Evolutionary conservation across 306 rosid species (phyloP), one percentile per base, ranked within the genome.

Genomic region (Castanea mollissima): DNA sequence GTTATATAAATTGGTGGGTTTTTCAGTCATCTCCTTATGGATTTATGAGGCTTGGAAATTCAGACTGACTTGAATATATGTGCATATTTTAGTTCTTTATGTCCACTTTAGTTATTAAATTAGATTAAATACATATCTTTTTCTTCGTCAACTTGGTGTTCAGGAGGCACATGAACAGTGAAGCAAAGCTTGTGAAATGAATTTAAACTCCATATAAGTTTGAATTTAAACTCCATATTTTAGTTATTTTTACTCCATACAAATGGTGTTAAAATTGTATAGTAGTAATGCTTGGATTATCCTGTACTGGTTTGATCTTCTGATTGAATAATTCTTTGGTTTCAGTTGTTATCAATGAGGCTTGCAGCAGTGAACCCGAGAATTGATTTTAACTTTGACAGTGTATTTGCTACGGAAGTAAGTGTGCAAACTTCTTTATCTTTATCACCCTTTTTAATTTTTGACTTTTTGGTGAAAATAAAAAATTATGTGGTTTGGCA

Each of bases 271-370:
- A 73, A 23, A 38, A 8, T 69, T 74, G 52, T 62, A 21, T 74
- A 23, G 34, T 64, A 38, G 21, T 49, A 76, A 74, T 54, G n/a
- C 82, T 68, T 71, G 62, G 58, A 75, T 74, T 31, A 21, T 79
- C 74, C 59, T 73, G 7, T 71, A 57, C 71, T 64, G 34, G 67
- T 58, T 5, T 74, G 80, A 74, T 86, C 80, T 74, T 67, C 81
- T 86, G 70, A 79, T 74, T 25, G 35, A 79, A 55, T 75, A 52
- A 27, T 51, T 20, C 67, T 79, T 49, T 80, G 80, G 49, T 80
- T 91, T 83, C 94, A 95, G 99, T 71, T 92, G 81, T 90, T 95
- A 83, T 95, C 99, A 67, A 95, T 92, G 98, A 92, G 94, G 83
- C 91, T 95, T 52, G 99, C 98, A 6, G 85, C 98, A 77, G 97